Conservation (phyloP, 1,284 basidiomycete species). For the Gymnopus androsaceus region DNA sequence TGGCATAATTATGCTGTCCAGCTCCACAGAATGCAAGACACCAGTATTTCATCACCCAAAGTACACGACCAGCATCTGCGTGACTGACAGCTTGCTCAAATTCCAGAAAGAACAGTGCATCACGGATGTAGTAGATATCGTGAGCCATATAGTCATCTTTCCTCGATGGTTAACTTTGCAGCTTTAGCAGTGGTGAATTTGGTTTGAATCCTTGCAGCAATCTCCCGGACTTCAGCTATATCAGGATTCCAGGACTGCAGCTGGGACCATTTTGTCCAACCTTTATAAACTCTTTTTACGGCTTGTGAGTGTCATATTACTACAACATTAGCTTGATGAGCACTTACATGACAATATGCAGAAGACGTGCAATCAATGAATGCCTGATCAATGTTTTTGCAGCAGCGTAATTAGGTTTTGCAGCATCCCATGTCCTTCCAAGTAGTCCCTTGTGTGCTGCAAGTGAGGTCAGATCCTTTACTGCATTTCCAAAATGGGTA, state of each 20-base stretch:
- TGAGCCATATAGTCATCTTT: slow-evolving; percentile 26
- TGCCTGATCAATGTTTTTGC: slow-evolving; percentile 26
- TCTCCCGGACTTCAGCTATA: slow-evolving; percentile 13
- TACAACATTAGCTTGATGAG: neutral
- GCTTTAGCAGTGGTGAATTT: slow-evolving; percentile 13
- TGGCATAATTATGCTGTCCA: slow-evolving; percentile 23
- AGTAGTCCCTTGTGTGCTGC: slow-evolving; percentile 26
- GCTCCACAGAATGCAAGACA: slow-evolving; percentile 16
- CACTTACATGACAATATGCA: slow-evolving; percentile 25
- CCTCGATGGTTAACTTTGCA: slow-evolving; percentile 18
- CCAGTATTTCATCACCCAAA: slow-evolving; percentile 20
- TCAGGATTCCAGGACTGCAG: slow-evolving; percentile 22
- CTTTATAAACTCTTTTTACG: too few relatives aligned
- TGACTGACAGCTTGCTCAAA: slow-evolving; percentile 22
- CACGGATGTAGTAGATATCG: slow-evolving; percentile 28
- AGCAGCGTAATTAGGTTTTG: slow-evolving; percentile 26
- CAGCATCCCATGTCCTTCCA: slow-evolving; percentile 24
- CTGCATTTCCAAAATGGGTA: too few relatives aligned
- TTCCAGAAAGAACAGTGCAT: slow-evolving; percentile 25
- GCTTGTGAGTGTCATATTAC: too few relatives aligned
- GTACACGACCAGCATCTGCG: too few relatives aligned
- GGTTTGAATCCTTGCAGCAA: slow-evolving; percentile 6
- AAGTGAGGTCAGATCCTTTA: too few relatives aligned
- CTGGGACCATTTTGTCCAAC: slow-evolving; percentile 14
- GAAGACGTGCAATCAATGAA: slow-evolving; percentile 26